A percentile compares a stretch with the other conserved stretches of the same genome.
Evolutionary conservation across 768 basidiomycete species (phyloP).

Genomic region (Psilocybe cyanescens): DNA sequence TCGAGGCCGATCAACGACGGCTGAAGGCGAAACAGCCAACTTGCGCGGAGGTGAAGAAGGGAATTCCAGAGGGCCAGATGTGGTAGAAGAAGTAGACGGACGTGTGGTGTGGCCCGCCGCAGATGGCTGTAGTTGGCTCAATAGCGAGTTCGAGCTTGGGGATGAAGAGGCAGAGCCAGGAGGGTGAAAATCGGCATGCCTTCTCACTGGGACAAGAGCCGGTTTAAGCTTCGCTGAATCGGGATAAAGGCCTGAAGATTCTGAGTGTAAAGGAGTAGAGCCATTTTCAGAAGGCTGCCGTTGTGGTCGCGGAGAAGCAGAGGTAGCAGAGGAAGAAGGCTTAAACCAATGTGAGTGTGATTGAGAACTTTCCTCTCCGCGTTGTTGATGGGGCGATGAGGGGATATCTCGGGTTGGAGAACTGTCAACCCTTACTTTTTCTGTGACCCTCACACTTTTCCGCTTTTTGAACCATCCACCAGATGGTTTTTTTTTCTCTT

Average conservation of each 20-base stretch:
- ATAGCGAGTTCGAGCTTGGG: constrained; percentile 27
- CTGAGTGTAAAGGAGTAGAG: constrained; percentile 5
- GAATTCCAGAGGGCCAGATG: constrained; percentile 15
- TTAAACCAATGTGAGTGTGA: constrained; percentile 27
- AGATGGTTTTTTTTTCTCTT: constrained; percentile 42
- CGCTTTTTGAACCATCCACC: constrained; percentile 56
- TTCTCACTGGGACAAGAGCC: constrained; percentile 13
- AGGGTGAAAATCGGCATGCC: constrained; percentile 27
- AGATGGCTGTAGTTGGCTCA: constrained; percentile 21
- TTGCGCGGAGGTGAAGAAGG: constrained; percentile 28
- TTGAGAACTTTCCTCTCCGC: constrained; percentile 18
- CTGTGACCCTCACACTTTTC: constrained; percentile 46
- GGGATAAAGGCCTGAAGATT: constrained; percentile 14
- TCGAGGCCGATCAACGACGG: constrained; percentile 17
- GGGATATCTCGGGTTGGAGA: constrained; percentile 21
- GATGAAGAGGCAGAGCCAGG: constrained; percentile 33
- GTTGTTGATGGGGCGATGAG: constrained; percentile 20
- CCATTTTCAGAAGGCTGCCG: constrained; percentile 24
- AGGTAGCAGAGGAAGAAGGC: constrained; percentile 6
- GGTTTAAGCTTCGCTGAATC: constrained; percentile 21
- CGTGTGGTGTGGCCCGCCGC: constrained; percentile 23
- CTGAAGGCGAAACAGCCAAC: constrained; percentile 25
- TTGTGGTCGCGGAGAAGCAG: constrained; percentile 18
- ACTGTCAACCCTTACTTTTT: constrained; percentile 29
- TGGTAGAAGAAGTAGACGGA: constrained; percentile 25